Evolutionary conservation across 345 rosid species (phyloP).

Genomic region (Capsella bursapastoris): DNA sequence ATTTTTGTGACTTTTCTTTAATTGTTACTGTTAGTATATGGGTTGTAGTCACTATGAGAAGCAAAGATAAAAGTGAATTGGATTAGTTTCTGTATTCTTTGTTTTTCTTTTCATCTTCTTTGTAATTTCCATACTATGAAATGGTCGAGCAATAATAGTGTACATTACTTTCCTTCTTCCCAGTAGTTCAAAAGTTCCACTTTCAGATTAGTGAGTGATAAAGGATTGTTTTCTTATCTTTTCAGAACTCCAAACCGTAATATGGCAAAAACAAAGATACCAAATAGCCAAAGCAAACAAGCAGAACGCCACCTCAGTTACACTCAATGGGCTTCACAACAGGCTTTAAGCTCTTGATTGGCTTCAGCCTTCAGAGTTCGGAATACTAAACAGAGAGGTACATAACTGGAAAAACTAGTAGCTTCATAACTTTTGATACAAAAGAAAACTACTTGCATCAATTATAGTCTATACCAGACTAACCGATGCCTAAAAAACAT

Average conservation of each 20-base stretch:
- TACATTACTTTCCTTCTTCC: slow-evolving; percentile 1
- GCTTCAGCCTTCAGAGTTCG: not conserved
- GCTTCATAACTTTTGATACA: too few species aligned
- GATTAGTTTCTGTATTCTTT: slow-evolving; percentile 12
- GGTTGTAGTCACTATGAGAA: slow-evolving; percentile 4
- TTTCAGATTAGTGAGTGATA: not conserved
- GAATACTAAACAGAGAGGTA: not conserved
- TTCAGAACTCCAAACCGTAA: too few species aligned
- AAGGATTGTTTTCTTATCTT: not conserved
- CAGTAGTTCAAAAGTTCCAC: not conserved
- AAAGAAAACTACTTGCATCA: too few species aligned
- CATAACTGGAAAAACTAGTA: not conserved
- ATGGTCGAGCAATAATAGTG: slow-evolving; percentile 15
- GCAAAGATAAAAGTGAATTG: slow-evolving; percentile 8
- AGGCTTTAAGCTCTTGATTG: not conserved
- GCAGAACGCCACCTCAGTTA: not conserved
- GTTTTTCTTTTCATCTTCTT: not conserved
- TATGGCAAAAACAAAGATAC: not conserved
- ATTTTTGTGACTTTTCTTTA: slow-evolving; percentile 27
- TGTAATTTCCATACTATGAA: slow-evolving; percentile 18
- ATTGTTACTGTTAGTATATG: slow-evolving; percentile 24
- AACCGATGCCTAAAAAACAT: too few species aligned
- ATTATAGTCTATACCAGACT: too few species aligned
- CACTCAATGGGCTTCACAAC: not conserved
- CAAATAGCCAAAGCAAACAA: not conserved